A percentile compares a stretch with the other conserved stretches of the same genome.
Evolutionary conservation across 768 basidiomycete species (phyloP).

Genomic region (Phylloporus scabripes): DNA sequence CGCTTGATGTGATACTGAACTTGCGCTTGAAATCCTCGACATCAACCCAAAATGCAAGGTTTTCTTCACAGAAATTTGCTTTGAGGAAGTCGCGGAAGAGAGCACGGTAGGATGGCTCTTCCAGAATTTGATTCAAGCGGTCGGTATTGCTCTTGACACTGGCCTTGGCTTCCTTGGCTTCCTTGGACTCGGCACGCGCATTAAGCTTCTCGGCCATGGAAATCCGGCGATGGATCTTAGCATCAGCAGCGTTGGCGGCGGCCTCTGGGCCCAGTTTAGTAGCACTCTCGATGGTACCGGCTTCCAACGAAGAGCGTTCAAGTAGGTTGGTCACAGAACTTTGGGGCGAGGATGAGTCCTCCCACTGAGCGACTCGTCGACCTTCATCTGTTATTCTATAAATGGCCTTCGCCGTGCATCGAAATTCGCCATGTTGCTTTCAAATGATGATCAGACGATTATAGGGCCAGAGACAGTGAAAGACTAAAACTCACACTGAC

Average conservation of each 20-base stretch:
- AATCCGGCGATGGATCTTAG: constrained; percentile 73
- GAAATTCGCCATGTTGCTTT: constrained; percentile 92
- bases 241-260: constrained; percentile 35
- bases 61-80: constrained; percentile 97
- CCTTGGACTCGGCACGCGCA: constrained; percentile 44
- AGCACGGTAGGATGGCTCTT: constrained; percentile 81
- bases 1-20: constrained; percentile 93
- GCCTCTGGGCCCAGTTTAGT: constrained; percentile 25
- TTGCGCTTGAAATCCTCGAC: constrained; percentile 95
- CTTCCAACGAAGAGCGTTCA: constrained; percentile 59
- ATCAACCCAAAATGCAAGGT: constrained; percentile 95
- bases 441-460: constrained; percentile 11
- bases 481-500: constrained; percentile 50
- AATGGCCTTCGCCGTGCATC: constrained; percentile 91
- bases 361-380: constrained; percentile 81
- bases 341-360: constrained; percentile 53
- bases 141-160: constrained; percentile 89
- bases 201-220: constrained; percentile 71
- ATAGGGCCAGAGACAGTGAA: neutral
- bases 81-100: constrained; percentile 94
- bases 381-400: constrained; percentile 96
- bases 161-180: constrained; percentile 41
- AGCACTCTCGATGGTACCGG: constrained; percentile 19
- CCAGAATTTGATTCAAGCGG: constrained; percentile 85
- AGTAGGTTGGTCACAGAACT: constrained; percentile 60